Conservation (phyloP, 1,284 basidiomycete species). For the Irpex sp. region DNA sequence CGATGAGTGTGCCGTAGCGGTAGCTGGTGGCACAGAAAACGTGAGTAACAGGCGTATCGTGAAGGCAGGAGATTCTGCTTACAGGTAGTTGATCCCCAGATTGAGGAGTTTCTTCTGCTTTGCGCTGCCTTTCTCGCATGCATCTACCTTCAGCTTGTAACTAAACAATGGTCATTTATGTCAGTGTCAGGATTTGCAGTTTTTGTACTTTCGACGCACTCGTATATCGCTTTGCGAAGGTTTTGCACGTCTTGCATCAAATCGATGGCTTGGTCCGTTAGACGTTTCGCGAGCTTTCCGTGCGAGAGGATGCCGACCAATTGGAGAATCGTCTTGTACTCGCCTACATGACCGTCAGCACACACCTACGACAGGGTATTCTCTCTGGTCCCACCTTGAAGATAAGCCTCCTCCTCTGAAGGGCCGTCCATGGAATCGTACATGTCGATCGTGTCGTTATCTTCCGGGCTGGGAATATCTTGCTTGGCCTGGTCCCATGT, state of each 20-base stretch:
- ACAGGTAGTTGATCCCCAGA: slow-evolving; percentile 86
- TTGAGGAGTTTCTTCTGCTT: slow-evolving; percentile 76
- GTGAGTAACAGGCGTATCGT: slow-evolving; percentile 8
- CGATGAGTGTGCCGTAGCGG: slow-evolving; percentile 91
- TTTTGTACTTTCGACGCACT: slow-evolving; percentile 45
- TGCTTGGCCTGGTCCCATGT: slow-evolving; percentile 49
- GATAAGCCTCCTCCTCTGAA: slow-evolving; percentile 82
- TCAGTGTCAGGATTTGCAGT: background rate
- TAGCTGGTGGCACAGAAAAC: slow-evolving; percentile 39
- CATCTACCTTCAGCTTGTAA: slow-evolving; percentile 88
- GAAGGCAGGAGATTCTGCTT: slow-evolving; percentile 22
- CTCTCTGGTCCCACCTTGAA: slow-evolving; percentile 60
- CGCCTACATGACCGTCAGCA: slow-evolving; percentile 43
- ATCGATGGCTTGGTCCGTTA: slow-evolving; percentile 89
- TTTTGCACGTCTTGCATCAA: slow-evolving; percentile 95
- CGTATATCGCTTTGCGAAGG: slow-evolving; percentile 87
- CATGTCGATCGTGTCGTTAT: slow-evolving; percentile 32
- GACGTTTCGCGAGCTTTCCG: slow-evolving; percentile 89
- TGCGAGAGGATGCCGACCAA: slow-evolving; percentile 87
- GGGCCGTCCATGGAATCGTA: slow-evolving; percentile 75
- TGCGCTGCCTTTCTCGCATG: slow-evolving; percentile 72
- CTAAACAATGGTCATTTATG: slow-evolving; percentile 36
- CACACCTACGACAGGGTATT: background rate
- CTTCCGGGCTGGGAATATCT: slow-evolving; percentile 30
- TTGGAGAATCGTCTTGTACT: slow-evolving; percentile 96